phyloP scores from a whole-genome alignment of 2,329 filamentous ascomycete genomes.

The Lachnellula willkommii region DNA sequence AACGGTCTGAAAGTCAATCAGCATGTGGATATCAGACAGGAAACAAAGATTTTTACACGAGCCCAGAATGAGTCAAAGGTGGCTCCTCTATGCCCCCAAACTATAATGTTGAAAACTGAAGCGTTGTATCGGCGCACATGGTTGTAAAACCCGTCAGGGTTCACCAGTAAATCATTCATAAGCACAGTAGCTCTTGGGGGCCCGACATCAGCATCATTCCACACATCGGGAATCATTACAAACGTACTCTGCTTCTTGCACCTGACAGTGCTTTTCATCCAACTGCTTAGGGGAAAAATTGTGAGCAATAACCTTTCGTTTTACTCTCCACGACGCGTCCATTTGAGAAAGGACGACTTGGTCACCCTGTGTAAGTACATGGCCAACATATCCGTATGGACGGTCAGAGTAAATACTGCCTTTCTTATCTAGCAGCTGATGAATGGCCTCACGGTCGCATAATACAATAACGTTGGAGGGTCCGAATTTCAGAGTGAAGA shows the following conservation, averaged over 20 bases:
- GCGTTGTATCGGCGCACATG: slow-evolving; percentile 34
- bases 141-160: background rate
- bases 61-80: too few relatives aligned
- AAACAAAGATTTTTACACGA: too few relatives aligned
- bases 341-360: background rate
- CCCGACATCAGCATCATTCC: too few relatives aligned
- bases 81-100: too few relatives aligned
- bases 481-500: slow-evolving; percentile 5
- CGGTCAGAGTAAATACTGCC: slow-evolving; percentile 6
- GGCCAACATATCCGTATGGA: background rate
- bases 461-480: slow-evolving; percentile 5
- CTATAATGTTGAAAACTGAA: slow-evolving; percentile 21
- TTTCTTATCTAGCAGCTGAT: slow-evolving; percentile 3
- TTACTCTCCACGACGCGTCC: background rate
- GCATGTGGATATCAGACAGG: too few relatives aligned
- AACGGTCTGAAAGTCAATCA: too few relatives aligned
- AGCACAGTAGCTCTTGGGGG: background rate
- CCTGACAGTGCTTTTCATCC: too few relatives aligned
- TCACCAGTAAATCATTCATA: slow-evolving; percentile 1
- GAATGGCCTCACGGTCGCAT: background rate
- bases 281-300: too few relatives aligned
- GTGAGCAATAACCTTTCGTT: too few relatives aligned
- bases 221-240: too few relatives aligned
- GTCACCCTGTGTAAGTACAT: background rate
- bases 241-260: too few relatives aligned